Conservation (phyloP, 495 filamentous ascomycete genomes). For the Articulospora tetracladia region DNA sequence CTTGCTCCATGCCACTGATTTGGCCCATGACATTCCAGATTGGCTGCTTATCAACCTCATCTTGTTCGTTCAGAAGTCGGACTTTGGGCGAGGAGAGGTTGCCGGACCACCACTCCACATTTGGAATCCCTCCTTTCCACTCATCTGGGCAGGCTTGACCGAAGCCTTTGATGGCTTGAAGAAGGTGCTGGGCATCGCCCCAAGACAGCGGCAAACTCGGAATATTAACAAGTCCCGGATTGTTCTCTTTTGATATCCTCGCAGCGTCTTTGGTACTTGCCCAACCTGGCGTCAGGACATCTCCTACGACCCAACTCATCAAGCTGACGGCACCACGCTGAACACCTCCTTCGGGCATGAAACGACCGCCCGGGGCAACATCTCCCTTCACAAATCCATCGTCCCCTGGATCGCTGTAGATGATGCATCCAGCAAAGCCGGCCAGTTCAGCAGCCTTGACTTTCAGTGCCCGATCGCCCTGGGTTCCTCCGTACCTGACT, state of each 20-base stretch:
- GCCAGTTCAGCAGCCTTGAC: slow-evolving; percentile 84
- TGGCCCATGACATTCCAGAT: slow-evolving; percentile 89
- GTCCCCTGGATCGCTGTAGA: slow-evolving; percentile 85
- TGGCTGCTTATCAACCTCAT: slow-evolving; percentile 73
- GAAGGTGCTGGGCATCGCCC: slow-evolving; percentile 78
- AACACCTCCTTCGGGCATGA: slow-evolving; percentile 74
- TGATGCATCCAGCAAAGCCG: slow-evolving; percentile 81
- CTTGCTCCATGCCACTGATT: slow-evolving; percentile 77
- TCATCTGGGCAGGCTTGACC: slow-evolving; percentile 65
- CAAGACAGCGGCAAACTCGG: slow-evolving; percentile 86
- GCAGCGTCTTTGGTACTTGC: slow-evolving; percentile 67
- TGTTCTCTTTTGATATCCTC: slow-evolving; percentile 64
- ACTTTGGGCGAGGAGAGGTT: slow-evolving; percentile 71
- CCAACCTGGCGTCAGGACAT: slow-evolving; percentile 85
- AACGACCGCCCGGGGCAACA: slow-evolving; percentile 68
- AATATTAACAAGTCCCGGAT: slow-evolving; percentile 71
- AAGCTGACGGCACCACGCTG: slow-evolving; percentile 81
- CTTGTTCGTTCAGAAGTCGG: slow-evolving; percentile 82
- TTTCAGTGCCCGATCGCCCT: slow-evolving; percentile 70
- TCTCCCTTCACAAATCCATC: slow-evolving; percentile 70
- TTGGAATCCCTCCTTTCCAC: slow-evolving; percentile 74
- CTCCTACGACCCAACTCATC: slow-evolving; percentile 78
- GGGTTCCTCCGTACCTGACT: slow-evolving; percentile 74
- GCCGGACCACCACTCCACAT: slow-evolving; percentile 75
- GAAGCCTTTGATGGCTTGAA: slow-evolving; percentile 72